phyloP scores from a whole-genome alignment of 139 green algal species.

The Volvox reticuliferus region DNA sequence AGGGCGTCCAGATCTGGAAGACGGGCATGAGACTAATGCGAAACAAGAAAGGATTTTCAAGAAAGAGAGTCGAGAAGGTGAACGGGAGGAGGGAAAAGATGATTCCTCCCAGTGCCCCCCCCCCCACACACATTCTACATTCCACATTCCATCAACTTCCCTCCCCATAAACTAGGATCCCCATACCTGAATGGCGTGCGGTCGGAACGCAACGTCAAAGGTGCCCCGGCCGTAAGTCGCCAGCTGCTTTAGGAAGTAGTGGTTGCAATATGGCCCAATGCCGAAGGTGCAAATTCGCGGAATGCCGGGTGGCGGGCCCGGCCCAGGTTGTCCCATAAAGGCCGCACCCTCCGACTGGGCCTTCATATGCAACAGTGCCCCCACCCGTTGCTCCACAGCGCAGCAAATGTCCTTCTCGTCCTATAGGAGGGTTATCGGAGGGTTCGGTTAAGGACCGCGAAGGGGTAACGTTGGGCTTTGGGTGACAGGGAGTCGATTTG shows the following conservation, averaged over 20 bases:
- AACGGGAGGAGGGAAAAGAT: too few species aligned
- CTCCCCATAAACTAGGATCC: too few species aligned
- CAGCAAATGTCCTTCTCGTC: slow-evolving; percentile 65
- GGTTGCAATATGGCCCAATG: slow-evolving; percentile 78
- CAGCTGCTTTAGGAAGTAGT: slow-evolving; percentile 79
- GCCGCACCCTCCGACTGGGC: background rate
- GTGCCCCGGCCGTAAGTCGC: slow-evolving; percentile 66
- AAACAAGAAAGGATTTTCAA: too few species aligned
- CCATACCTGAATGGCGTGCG: slow-evolving; percentile 56
- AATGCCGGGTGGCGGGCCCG: slow-evolving; percentile 1
- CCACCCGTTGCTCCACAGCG: slow-evolving; percentile 9
- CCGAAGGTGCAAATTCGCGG: slow-evolving; percentile 72
- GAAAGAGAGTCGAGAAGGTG: too few species aligned
- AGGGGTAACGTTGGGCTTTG: background rate
- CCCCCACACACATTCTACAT: too few species aligned
- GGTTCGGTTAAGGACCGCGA: background rate
- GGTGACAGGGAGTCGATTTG: too few species aligned
- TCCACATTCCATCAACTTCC: too few species aligned
- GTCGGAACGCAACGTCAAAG: slow-evolving; percentile 67
- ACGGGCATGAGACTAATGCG: too few species aligned
- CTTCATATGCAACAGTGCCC: background rate
- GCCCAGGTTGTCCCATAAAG: background rate
- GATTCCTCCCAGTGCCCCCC: too few species aligned
- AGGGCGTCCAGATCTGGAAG: too few species aligned
- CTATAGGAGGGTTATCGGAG: slow-evolving; percentile 1